Evolutionary conservation across 441 rosid species (phyloP), one percentile per base, ranked within the genome.

Genomic region (Syzygium malaccense): DNA sequence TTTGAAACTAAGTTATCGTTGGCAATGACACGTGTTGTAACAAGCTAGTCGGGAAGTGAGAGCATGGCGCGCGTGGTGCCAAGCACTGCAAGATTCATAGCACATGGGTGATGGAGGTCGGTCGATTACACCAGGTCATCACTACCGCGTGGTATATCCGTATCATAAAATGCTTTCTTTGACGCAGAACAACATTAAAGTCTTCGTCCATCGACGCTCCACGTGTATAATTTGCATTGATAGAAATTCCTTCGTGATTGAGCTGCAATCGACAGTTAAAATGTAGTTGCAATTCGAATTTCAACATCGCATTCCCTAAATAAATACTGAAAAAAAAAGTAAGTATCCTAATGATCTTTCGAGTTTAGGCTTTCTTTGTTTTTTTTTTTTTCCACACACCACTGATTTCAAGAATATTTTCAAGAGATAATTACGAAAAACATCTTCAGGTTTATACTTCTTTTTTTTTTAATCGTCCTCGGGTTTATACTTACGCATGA

Each of bases 91-190:
- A 64, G 71, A 62, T 62, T 12, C 30, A 62, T 30, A n/a, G 0
- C 71, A 3, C 11, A 8, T 30, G 10, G 8, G 33, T 0, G 4
- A 64, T 30, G 23, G 12, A 0, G 6, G 9, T 15, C 30, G 75
- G 17, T 15, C 13, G 1, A 0, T 30, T 64, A 8, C 19, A 17
- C 9, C 0, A 0, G 12, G 1, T 30, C 41, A 30, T 11, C 23
- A 9, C 2, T 30, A 6, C 18, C 11, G 17, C 20, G 0, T 64
- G 75, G 4, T 64, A 30, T 64, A 30, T 30, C 5, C 6, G 1
- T 30, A 2, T 4, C 23, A 1, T 30, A 19, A 17, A 3, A 64
- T 17, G 23, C 5, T 64, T 64, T 64, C 41, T 64, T 64, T 11
- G 18, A 30, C 4, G 17, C 23, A 2, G 8, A 30, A 30, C 23